Evolutionary conservation across 2,329 filamentous ascomycete genomes (phyloP).

Genomic region (Knufia fluminis): DNA sequence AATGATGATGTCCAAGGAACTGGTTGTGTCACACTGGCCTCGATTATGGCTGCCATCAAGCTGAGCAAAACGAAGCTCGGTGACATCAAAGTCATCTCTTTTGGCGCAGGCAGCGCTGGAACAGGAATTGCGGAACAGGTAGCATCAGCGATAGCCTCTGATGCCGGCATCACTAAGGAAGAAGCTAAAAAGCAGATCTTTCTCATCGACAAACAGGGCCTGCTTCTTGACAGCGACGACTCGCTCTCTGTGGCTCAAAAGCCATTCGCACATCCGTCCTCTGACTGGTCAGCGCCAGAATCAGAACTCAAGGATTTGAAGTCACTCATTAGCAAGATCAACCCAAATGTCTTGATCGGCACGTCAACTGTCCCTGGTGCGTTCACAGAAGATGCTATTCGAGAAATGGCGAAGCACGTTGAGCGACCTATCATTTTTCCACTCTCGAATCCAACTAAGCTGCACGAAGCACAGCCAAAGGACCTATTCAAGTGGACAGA

Average conservation of each 20-base stretch:
- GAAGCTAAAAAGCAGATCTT: conserved; percentile 74
- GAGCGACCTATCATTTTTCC: conserved; percentile 70
- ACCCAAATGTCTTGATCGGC: conserved; percentile 73
- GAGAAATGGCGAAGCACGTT: conserved; percentile 65
- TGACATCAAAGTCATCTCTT: conserved; percentile 64
- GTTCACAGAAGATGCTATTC: conserved; percentile 65
- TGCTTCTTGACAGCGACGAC: conserved; percentile 57
- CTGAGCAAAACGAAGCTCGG: conserved; percentile 56
- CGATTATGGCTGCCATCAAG: conserved; percentile 65
- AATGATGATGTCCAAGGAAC: conserved; percentile 90
- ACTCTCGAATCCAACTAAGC: conserved; percentile 71
- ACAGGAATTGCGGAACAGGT: conserved; percentile 82
- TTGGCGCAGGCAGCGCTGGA: conserved; percentile 72
- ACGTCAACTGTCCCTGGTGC: conserved; percentile 69
- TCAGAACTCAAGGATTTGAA: conserved; percentile 38
- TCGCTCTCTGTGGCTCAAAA: conserved; percentile 58
- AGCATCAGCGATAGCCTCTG: conserved; percentile 64
- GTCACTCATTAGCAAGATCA: conserved; percentile 58
- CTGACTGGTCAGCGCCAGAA: conserved; percentile 48
- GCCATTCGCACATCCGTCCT: conserved; percentile 54
- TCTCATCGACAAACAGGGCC: conserved; percentile 65
- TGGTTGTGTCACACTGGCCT: conserved; percentile 76
- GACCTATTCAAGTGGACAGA: conserved; percentile 72
- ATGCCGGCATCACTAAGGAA: conserved; percentile 57
- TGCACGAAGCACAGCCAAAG: conserved; percentile 71